Conservation (phyloP, 1,284 basidiomycete genomes). For the Ustilago bromivora region DNA sequence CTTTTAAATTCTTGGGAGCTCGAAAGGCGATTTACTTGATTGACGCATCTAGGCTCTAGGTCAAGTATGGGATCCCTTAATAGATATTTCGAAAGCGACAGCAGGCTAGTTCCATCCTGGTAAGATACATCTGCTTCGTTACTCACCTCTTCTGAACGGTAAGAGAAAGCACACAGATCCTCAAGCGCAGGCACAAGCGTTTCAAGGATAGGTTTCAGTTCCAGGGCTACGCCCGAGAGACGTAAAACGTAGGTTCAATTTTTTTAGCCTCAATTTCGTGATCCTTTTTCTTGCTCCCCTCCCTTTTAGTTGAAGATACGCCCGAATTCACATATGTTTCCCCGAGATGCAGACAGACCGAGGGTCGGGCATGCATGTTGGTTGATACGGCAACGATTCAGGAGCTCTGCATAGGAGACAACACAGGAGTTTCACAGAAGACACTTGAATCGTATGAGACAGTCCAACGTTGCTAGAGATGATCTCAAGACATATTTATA, state of each 20-base stretch:
- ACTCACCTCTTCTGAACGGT: background rate
- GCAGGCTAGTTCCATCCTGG: conserved; percentile 16
- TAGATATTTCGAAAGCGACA: conserved; percentile 10
- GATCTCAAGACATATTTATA: too few species aligned
- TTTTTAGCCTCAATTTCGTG: background rate
- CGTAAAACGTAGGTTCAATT: conserved; percentile 6
- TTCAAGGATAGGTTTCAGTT: conserved; percentile 6
- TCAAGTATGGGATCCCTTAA: conserved; percentile 20
- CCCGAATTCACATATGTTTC: too few species aligned
- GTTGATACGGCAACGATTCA: too few species aligned
- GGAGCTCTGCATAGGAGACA: too few species aligned
- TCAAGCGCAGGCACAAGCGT: background rate
- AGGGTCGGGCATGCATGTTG: too few species aligned
- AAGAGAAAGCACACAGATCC: background rate
- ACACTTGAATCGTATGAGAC: too few species aligned
- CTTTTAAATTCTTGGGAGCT: background rate
- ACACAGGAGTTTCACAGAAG: too few species aligned
- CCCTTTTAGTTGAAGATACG: background rate
- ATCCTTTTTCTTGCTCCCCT: background rate
- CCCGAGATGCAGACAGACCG: too few species aligned
- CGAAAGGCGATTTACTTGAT: conserved; percentile 17
- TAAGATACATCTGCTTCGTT: conserved; percentile 9
- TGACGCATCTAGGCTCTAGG: conserved; percentile 40
- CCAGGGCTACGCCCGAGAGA: conserved; percentile 12
- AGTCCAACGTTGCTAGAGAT: too few species aligned